Conservation (phyloP, 805 yeast species). For the Suhomyces tanzawaensis region DNA sequence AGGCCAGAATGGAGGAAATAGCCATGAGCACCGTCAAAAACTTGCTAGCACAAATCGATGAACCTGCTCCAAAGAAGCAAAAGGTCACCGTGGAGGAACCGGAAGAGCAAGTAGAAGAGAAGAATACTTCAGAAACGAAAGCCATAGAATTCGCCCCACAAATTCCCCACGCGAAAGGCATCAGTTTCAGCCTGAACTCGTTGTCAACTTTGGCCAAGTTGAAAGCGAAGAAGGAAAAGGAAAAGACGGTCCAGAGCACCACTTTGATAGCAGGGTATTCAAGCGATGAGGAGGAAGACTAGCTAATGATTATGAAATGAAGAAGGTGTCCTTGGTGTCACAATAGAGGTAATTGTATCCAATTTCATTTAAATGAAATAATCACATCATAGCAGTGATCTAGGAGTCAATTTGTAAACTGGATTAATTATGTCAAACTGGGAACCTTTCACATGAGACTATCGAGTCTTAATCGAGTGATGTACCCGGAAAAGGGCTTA, state of each 20-base stretch:
- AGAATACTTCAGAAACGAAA: slow-evolving; percentile 2
- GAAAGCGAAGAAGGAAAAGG: slow-evolving; percentile 6
- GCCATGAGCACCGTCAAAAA: slow-evolving; percentile 54
- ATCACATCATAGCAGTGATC: too few relatives aligned
- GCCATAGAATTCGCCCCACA: not conserved
- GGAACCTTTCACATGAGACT: too few relatives aligned
- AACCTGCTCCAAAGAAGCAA: slow-evolving; percentile 12
- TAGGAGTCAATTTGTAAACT: too few relatives aligned
- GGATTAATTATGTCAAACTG: too few relatives aligned
- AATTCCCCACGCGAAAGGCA: slow-evolving; percentile 1
- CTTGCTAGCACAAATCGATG: slow-evolving; percentile 35
- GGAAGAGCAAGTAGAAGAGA: slow-evolving; percentile 8
- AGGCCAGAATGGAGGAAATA: slow-evolving; percentile 47
- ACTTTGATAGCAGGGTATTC: slow-evolving; percentile 25
- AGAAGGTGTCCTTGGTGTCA: too few relatives aligned
- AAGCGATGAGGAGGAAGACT: slow-evolving; percentile 29
- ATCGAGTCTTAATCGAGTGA: too few relatives aligned
- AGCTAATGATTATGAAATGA: not conserved
- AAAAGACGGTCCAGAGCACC: slow-evolving; percentile 4
- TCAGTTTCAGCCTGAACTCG: slow-evolving; percentile 7
- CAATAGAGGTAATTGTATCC: too few relatives aligned
- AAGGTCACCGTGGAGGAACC: slow-evolving; percentile 21
- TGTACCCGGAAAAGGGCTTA: too few relatives aligned
- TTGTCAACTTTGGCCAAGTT: slow-evolving; percentile 9
- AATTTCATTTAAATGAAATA: too few relatives aligned